These are phyloP conservation scores for Teratosphaeria gauchensis DNA, from an alignment of 2,329 filamentous ascomycete species.

Conservation along the genomic window DNA sequence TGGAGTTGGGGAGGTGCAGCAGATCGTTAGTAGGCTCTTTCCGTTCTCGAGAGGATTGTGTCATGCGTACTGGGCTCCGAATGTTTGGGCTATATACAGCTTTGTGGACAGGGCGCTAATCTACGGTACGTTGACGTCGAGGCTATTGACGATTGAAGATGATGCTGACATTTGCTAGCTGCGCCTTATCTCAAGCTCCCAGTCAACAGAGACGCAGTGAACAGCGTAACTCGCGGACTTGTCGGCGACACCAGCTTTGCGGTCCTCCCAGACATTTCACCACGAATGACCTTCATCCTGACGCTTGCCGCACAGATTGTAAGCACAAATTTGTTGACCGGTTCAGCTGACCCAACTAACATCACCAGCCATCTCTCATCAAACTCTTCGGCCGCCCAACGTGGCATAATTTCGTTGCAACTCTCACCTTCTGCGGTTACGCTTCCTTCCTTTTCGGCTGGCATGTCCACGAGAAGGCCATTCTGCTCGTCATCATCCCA, in stretches of 20 bases:
- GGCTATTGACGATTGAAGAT: not conserved
- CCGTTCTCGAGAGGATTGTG: constrained; percentile 90
- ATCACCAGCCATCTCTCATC: constrained; percentile 53
- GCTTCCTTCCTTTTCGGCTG: constrained; percentile 95
- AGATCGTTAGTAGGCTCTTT: constrained; percentile 76
- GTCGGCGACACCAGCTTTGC: constrained; percentile 93
- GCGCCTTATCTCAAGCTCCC: constrained; percentile 70
- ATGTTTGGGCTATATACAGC: constrained; percentile 94
- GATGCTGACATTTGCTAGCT: constrained; percentile 45
- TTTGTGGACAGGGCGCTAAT: constrained; percentile 80
- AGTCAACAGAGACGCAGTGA: constrained; percentile 64
- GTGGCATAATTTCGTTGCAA: constrained; percentile 83
- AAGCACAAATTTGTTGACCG: constrained; percentile 14
- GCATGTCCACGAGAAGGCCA: constrained; percentile 97
- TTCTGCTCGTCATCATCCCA: constrained; percentile 86
- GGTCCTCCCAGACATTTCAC: constrained; percentile 76
- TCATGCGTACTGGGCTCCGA: constrained; percentile 97
- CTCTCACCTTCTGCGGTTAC: constrained; percentile 86
- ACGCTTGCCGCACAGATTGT: constrained; percentile 74
- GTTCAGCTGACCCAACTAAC: constrained; percentile 4
- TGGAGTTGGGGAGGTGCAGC: constrained; percentile 59
- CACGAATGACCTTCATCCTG: constrained; percentile 68
- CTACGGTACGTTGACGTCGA: constrained; percentile 49
- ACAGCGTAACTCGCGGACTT: constrained; percentile 83
- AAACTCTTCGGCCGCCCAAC: constrained; percentile 73